Percentiles rank a stretch among this genome's conserved stretches.
These are phyloP conservation scores for Gelatoporia subvermispora DNA, from an alignment of 768 basidiomycete genomes.

Conservation along the genomic window DNA sequence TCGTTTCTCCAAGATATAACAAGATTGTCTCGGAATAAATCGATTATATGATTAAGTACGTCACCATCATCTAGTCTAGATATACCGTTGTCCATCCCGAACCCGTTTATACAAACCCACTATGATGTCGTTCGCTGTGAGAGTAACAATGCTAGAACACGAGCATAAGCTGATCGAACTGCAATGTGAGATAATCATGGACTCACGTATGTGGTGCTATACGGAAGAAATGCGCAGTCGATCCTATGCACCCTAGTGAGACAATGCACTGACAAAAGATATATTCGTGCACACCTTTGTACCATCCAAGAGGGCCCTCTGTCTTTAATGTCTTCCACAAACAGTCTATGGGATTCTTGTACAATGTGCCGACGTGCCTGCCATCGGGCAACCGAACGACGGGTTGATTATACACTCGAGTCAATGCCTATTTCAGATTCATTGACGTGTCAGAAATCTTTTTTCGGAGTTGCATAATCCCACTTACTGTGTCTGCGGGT, in stretches of 20 bases:
- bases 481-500: slow-evolving; percentile 78
- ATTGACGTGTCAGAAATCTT: neutral
- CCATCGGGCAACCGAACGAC: slow-evolving; percentile 69
- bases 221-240: slow-evolving; percentile 88
- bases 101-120: slow-evolving; percentile 54
- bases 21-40: too few species aligned
- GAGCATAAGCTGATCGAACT: neutral
- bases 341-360: slow-evolving; percentile 92
- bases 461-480: slow-evolving; percentile 11
- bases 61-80: too few species aligned
- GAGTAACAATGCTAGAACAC: slow-evolving; percentile 69
- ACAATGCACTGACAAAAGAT: neutral
- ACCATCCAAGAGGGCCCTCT: slow-evolving; percentile 92
- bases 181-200: slow-evolving; percentile 1
- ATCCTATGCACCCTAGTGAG: slow-evolving; percentile 44
- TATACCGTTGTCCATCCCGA: slow-evolving; percentile 6
- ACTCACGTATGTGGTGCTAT: slow-evolving; percentile 89
- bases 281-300: slow-evolving; percentile 60
- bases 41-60: too few species aligned
- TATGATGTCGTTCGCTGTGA: slow-evolving; percentile 84
- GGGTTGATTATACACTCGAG: slow-evolving; percentile 95
- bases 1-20: too few species aligned
- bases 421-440: slow-evolving; percentile 56
- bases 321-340: slow-evolving; percentile 91
- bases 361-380: slow-evolving; percentile 66